phyloP scores from a whole-genome alignment of 2,329 filamentous ascomycete genomes.

The Gyromitra esculenta region DNA sequence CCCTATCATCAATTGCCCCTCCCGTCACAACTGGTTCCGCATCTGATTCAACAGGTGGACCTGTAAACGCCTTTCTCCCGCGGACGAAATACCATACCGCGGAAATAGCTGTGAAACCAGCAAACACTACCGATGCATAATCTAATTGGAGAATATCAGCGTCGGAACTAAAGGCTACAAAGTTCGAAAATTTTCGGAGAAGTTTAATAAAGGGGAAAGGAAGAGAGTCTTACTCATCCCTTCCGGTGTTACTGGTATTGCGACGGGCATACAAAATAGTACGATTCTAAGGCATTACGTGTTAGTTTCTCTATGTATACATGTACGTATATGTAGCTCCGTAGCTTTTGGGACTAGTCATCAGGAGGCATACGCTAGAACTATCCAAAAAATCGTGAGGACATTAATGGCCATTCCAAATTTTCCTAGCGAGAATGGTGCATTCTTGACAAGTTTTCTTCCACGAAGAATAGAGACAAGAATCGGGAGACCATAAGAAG shows the following conservation, averaged over 20 bases:
- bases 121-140: constrained; percentile 74
- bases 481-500: constrained; percentile 79
- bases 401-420: constrained; percentile 76
- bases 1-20: neutral
- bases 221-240: constrained; percentile 65
- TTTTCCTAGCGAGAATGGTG: constrained; percentile 73
- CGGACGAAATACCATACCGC: constrained; percentile 71
- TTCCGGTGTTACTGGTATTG: constrained; percentile 67
- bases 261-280: constrained; percentile 79
- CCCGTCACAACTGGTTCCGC: constrained; percentile 23
- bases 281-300: constrained; percentile 63
- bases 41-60: constrained; percentile 61
- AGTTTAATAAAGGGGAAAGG: neutral
- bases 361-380: constrained; percentile 54
- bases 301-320: constrained; percentile 6
- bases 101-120: constrained; percentile 70
- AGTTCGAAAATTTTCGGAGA: neutral
- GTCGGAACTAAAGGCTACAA: constrained; percentile 1
- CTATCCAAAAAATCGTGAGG: constrained; percentile 75
- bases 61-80: constrained; percentile 72
- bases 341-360: neutral
- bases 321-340: neutral
- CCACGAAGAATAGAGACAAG: constrained; percentile 74
- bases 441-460: constrained; percentile 72
- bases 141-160: constrained; percentile 58